Base-by-base conservation (phyloP, 2,329 filamentous ascomycete species). In the Metarhizium guizhouense region DNA sequence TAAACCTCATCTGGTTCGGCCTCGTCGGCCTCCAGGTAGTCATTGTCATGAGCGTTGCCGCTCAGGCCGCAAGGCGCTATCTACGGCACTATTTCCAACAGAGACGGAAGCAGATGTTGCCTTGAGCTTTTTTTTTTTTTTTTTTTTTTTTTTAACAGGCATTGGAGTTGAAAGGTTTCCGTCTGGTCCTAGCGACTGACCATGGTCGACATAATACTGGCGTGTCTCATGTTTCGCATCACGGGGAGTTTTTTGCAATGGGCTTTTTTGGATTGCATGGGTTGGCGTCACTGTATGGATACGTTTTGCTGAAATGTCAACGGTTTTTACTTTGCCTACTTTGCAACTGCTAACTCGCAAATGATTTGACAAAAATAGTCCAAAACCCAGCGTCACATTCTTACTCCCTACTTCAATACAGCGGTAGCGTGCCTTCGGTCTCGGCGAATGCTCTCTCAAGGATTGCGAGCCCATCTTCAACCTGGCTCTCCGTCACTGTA, bases 391-490 rank as follows among this genome's bases (percentile, higher is more conserved):
- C 3, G 25, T 25, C 25, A 25, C 25, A 25, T 25, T 25, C 4
- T 25, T 25, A 25, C 25, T 6, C 40, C 6, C 42, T 18, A 1
- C n/a, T 45, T 53, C 25, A 64, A 55, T 66, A 66, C 18, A 70
- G 52, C 29, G 67, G 66, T 58, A 67, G 57, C 8, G 64, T 65
- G 3, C 66, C 70, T 42, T 64, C 61, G 8, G 66, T 70, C 42
- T 64, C 63, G 30, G 62, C 64, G 51, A 85, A 79, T 0, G 81
- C 80, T 61, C 78, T 69, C 61, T 86, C 82, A 57, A 86, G 70
- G 49, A 86, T 78, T 2, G 56, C 61, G 56, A 86, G 61, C 0
- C 81, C 82, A 43, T 74, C 68, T 18, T 76, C 67, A 48, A 83
- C 64, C 65, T 82, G 71, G 50, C 75, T 70, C 32, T 72, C 71